These are phyloP conservation scores for Picea sitchensis DNA, from an alignment of 75 land plant genomes.

Conservation along the genomic window DNA sequence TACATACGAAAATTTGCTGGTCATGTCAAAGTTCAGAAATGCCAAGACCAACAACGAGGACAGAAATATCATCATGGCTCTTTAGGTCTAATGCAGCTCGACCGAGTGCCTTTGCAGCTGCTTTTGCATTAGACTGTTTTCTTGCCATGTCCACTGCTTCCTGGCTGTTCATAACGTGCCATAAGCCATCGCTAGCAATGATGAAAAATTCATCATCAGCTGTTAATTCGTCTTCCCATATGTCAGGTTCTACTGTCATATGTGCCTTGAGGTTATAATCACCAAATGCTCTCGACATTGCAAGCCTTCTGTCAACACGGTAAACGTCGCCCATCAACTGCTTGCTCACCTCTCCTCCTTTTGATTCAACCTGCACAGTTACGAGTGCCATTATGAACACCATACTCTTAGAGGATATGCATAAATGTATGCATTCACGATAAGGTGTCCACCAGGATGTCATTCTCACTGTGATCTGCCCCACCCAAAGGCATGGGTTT, in stretches of 20 bases:
- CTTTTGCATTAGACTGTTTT: conserved; percentile 15
- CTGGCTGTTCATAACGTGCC: conserved; percentile 31
- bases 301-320: conserved; percentile 33
- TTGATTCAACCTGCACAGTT: conserved; percentile 25
- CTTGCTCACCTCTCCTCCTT: conserved; percentile 30
- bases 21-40: not conserved
- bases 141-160: conserved; percentile 20
- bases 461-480: too few species aligned
- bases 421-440: too few species aligned
- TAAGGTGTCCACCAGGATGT: too few species aligned
- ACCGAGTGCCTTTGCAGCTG: conserved; percentile 18
- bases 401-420: not conserved
- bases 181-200: conserved; percentile 43
- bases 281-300: conserved; percentile 53
- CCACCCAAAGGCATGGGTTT: too few species aligned
- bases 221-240: conserved; percentile 21
- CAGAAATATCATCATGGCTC: conserved; percentile 24
- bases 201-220: conserved; percentile 32
- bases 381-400: not conserved
- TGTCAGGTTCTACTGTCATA: conserved; percentile 34
- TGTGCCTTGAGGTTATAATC: conserved; percentile 40
- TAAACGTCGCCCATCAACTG: conserved; percentile 16
- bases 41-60: conserved; percentile 17
- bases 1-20: too few species aligned
- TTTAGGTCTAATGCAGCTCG: conserved; percentile 11